Percentiles rank a stretch among this genome's conserved stretches.
Conservation (phyloP, 805 yeast species). For the Hanseniaspora pseudoguilliermondii region DNA sequence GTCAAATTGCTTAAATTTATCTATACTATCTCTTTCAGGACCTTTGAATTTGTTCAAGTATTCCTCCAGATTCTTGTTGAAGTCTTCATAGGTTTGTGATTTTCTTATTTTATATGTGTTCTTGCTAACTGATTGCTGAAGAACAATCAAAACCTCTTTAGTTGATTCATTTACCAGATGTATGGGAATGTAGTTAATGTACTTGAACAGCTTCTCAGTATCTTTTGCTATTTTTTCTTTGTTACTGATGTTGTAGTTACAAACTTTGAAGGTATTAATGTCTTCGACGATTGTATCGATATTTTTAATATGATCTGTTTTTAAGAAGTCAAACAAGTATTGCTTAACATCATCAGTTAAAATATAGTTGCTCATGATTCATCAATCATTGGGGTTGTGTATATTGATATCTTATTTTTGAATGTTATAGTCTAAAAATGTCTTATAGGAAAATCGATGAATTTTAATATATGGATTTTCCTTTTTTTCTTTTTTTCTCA, state of each 20-base stretch:
- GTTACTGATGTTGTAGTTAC: slow-evolving; percentile 1
- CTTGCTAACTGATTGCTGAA: slow-evolving; percentile 6
- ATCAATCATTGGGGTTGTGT: neutral
- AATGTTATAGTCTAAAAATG: too few species aligned
- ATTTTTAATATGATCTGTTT: slow-evolving; percentile 3
- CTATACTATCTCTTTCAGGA: slow-evolving; percentile 9
- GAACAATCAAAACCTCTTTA: neutral
- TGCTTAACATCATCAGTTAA: neutral
- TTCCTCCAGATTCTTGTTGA: neutral
- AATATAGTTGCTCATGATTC: neutral
- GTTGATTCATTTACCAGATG: neutral
- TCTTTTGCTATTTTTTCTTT: neutral
- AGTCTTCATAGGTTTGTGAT: slow-evolving; percentile 4
- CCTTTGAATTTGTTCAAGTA: slow-evolving; percentile 1
- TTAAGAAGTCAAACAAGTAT: neutral
- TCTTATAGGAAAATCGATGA: too few species aligned
- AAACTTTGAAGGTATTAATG: neutral
- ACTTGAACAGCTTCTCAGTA: neutral
- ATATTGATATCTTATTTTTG: too few species aligned
- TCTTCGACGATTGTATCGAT: slow-evolving; percentile 5
- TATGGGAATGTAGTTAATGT: slow-evolving; percentile 8
- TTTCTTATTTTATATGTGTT: slow-evolving; percentile 9
- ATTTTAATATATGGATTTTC: too few species aligned
- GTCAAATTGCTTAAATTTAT: slow-evolving; percentile 7
- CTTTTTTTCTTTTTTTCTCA: too few species aligned